Evolutionary conservation across 345 rosid genomes (phyloP), one percentile per base, ranked within the genome.

Genomic region (Brassica incana): DNA sequence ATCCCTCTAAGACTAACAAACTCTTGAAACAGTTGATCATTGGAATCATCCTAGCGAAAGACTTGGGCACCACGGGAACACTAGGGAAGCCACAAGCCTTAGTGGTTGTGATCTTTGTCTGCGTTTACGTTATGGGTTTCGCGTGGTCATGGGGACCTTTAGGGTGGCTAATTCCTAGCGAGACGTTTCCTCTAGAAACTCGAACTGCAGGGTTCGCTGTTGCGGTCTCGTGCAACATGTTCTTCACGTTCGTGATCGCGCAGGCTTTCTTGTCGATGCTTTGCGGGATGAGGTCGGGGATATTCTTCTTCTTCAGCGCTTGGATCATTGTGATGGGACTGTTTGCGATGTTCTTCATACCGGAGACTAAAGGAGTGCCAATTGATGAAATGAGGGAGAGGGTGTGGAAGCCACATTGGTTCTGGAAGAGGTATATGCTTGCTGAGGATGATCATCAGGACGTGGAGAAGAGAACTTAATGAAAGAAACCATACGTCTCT

Each of bases 361-460:
- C 60, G 60, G 60, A 54, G 23, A 54, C 60, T 15, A 54, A 54
- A 54, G 60, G 60, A 54, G 9, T 54, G 7, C 23, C 60, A 2
- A 54, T 54, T 54, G 60, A 54, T 54, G 60, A 54, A 8, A 54
- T 54, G 60, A 54, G 60, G 60, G 60, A 54, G 60, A 54, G 60
- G 5, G 60, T 54, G 60, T 54, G 60, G 60, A 54, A 54, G 60
- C 60, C 60, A 15, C 60, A 54, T 54, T 54, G 60, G 60, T 54
- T 54, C 60, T 54, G 60, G 60, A 54, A 54, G 23, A 54, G 60
- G 60, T 54, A 54, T 54, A 54, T 54, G 60, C 60, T 54, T 54
- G 60, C 60, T 6, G 60, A 54, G 60, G 60, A 54, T 54, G 60
- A 54, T 54, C 59, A 52, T 52, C 8, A 52, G 7, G 60, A 54